phyloP scores from a whole-genome alignment of 2,329 filamentous ascomycete species.

The Stagonosporopsis cucurbitacearum region DNA sequence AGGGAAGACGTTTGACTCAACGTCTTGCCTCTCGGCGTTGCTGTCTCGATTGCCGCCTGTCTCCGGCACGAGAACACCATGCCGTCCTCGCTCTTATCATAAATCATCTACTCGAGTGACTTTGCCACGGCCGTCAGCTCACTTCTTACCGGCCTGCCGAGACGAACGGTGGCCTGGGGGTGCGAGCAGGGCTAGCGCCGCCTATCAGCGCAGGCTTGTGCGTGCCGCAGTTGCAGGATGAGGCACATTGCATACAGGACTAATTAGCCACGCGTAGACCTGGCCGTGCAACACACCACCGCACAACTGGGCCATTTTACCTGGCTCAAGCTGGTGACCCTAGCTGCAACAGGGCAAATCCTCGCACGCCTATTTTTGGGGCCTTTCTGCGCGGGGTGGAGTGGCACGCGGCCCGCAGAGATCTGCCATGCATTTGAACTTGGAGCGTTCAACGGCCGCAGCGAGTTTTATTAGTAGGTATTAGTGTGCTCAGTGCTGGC shows the following conservation, averaged over 20 bases:
- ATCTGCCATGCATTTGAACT: slow-evolving; percentile 16
- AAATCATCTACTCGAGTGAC: slow-evolving; percentile 16
- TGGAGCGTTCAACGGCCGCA: slow-evolving; percentile 14
- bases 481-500: too few relatives aligned
- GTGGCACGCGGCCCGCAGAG: slow-evolving; percentile 24
- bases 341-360: slow-evolving; percentile 27
- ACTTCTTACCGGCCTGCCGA: slow-evolving; percentile 22
- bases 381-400: slow-evolving; percentile 15
- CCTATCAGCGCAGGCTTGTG: slow-evolving; percentile 21
- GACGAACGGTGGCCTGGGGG: slow-evolving; percentile 24
- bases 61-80: slow-evolving; percentile 20
- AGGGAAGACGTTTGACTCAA: slow-evolving; percentile 9
- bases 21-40: slow-evolving; percentile 5
- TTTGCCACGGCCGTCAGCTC: slow-evolving; percentile 20
- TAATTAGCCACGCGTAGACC: slow-evolving; percentile 28
- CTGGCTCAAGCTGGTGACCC: slow-evolving; percentile 18
- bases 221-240: slow-evolving; percentile 22
- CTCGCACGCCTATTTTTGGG: slow-evolving; percentile 41
- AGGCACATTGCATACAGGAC: slow-evolving; percentile 25
- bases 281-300: slow-evolving; percentile 18
- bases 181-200: slow-evolving; percentile 13
- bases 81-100: slow-evolving; percentile 17
- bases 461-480: slow-evolving; percentile 10
- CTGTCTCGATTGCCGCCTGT: slow-evolving; percentile 11
- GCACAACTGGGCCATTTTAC: slow-evolving; percentile 19